phyloP scores from a whole-genome alignment of 1,284 basidiomycete genomes.

The Mycena citricolor region DNA sequence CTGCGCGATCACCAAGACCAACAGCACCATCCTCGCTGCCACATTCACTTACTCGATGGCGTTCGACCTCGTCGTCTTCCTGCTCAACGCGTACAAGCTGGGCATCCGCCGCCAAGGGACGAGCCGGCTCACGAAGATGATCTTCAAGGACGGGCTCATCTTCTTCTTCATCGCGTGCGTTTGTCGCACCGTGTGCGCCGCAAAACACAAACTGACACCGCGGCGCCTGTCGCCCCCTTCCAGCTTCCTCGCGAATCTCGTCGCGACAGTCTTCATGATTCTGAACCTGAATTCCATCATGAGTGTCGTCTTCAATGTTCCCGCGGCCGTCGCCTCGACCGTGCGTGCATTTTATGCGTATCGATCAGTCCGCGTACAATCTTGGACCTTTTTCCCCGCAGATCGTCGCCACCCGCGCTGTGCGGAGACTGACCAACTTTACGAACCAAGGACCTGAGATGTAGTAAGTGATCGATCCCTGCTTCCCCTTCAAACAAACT shows the following conservation, averaged over 20 bases:
- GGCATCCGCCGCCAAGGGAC: constrained; percentile 28
- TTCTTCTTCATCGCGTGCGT: constrained; percentile 73
- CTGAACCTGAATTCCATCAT: constrained; percentile 58
- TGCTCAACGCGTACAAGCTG: constrained; percentile 63
- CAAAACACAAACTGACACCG: constrained; percentile 8
- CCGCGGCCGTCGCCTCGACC: constrained; percentile 56
- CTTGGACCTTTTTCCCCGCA: constrained; percentile 26
- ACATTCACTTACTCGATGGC: constrained; percentile 67
- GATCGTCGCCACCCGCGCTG: constrained; percentile 72
- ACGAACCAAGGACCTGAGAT: constrained; percentile 49
- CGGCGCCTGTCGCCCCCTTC: neutral
- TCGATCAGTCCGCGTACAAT: neutral
- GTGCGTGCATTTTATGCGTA: constrained; percentile 24
- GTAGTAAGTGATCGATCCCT: too few species aligned
- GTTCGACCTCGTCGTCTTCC: constrained; percentile 65
- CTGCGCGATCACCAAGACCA: constrained; percentile 56
- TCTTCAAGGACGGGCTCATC: constrained; percentile 45
- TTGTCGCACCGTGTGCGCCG: constrained; percentile 1
- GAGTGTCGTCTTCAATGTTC: constrained; percentile 61
- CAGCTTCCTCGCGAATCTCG: constrained; percentile 64
- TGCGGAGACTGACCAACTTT: constrained; percentile 65
- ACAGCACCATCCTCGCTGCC: constrained; percentile 57
- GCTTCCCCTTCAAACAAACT: constrained; percentile 34
- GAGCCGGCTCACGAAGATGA: constrained; percentile 22
- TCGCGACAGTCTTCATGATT: constrained; percentile 69